Evolutionary conservation across 345 rosid genomes (phyloP), one percentile per base, ranked within the genome.

Genomic region (Isatis tinctoria): DNA sequence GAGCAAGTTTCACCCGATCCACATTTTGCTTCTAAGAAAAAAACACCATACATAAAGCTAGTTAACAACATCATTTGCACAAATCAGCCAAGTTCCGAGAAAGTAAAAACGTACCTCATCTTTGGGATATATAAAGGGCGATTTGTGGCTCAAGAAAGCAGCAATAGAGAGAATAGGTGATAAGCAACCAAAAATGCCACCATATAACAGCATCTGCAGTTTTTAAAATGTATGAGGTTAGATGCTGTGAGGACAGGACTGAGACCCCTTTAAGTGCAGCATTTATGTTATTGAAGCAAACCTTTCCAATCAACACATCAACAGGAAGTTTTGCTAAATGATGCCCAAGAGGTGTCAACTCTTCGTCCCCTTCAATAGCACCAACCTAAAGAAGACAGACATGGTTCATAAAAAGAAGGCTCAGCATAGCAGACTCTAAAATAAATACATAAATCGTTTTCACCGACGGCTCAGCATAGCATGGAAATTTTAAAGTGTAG

Each of bases 261-360:
- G 43, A 37, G 27, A 8, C 32, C n/a, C 24, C 30, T 22, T 51
- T 39, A 10, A 22, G 65, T 45, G 58, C 47, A 65, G 4, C 10
- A 24, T 2, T 35, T 0, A 16, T 45, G 62, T 49, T 66, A 47
- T 3, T 44, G 27, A 48, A 16, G 60, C 72, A 53, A 17, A 93
- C 97, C 97, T 90, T 93, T 72, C 98, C 98, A 54, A 88, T 86
- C 71, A 93, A 81, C 43, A 93, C 87, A 76, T 93, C 95, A 56
- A 93, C 95, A 47, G 97, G 98, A 80, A 93, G 97, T 70, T 88
- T 90, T 41, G 98, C 89, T 77, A 93, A 86, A 87, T 90, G 95
- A 81, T 90, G 85, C 20, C 98, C 97, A 54, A 93, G 91, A 69
- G 98, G 97, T 6, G 98, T 90, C 83, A 93, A 81, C 79, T 84